Evolutionary conservation across 2,329 filamentous ascomycete species (phyloP).

Genomic region (Aureobasidium sp.): DNA sequence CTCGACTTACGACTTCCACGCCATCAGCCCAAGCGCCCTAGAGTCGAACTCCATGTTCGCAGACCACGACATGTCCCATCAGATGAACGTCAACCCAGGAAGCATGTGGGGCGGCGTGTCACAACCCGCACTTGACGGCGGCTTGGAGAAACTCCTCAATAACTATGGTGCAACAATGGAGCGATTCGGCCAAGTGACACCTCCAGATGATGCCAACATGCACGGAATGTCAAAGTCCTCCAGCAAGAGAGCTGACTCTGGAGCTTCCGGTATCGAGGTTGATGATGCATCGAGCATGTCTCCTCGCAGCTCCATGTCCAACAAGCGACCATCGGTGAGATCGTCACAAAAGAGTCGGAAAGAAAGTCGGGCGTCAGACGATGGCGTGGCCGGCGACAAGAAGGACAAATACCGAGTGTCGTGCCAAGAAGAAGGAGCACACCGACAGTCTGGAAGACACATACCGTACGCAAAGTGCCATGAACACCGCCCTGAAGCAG

Average conservation of each 20-base stretch:
- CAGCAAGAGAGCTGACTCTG: background rate
- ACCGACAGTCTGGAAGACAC: constrained; percentile 41
- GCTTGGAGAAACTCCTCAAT: constrained; percentile 1
- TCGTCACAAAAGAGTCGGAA: constrained; percentile 1
- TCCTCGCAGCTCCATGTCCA: background rate
- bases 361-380: constrained; percentile 18
- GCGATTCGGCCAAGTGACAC: constrained; percentile 30
- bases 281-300: background rate
- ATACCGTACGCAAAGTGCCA: constrained; percentile 29
- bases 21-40: background rate
- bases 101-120: background rate
- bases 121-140: background rate
- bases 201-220: constrained; percentile 22
- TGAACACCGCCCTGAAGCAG: constrained; percentile 23
- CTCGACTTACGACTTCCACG: background rate
- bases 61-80: background rate
- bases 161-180: background rate
- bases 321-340: background rate
- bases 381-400: constrained; percentile 26
- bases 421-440: constrained; percentile 58
- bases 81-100: background rate
- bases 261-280: background rate
- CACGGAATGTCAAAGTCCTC: background rate
- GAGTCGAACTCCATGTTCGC: background rate
- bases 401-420: constrained; percentile 54